Percentiles rank a stretch among this genome's conserved stretches.
Evolutionary conservation across 768 basidiomycete species (phyloP).

Genomic region (Hemileccinum impolitum): DNA sequence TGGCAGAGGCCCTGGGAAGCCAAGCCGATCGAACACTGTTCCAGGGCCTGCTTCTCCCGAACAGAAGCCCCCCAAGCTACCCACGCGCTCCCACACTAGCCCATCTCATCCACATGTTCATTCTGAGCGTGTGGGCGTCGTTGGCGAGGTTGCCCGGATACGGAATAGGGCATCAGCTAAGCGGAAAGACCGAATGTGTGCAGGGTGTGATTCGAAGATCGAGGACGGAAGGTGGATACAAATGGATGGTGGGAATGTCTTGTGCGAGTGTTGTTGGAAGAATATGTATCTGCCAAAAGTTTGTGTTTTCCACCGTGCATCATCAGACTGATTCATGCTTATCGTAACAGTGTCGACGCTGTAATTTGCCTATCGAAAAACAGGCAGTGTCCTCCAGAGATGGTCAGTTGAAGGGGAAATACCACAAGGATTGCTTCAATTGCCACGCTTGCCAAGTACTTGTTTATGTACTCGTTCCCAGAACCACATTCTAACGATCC

Average conservation of each 20-base stretch:
- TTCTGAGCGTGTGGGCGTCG: slow-evolving; percentile 21
- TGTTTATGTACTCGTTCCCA: slow-evolving; percentile 16
- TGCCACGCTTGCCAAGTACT: slow-evolving; percentile 76
- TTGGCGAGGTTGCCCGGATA: slow-evolving; percentile 28
- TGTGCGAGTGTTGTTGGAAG: slow-evolving; percentile 95
- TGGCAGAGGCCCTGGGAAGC: slow-evolving; percentile 25
- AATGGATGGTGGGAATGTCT: slow-evolving; percentile 68
- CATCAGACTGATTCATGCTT: slow-evolving; percentile 1
- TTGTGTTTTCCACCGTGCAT: slow-evolving; percentile 16
- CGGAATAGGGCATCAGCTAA: slow-evolving; percentile 32
- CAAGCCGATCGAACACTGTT: slow-evolving; percentile 51
- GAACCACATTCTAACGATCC: slow-evolving; percentile 2
- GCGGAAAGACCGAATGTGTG: slow-evolving; percentile 47
- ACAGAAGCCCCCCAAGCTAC: slow-evolving; percentile 48
- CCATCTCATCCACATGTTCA: slow-evolving; percentile 38
- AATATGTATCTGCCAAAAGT: slow-evolving; percentile 94
- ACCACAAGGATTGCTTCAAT: slow-evolving; percentile 88
- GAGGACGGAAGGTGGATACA: slow-evolving; percentile 82
- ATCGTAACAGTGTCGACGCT: slow-evolving; percentile 72
- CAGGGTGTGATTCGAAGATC: slow-evolving; percentile 65
- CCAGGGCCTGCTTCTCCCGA: slow-evolving; percentile 45
- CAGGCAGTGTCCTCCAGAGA: slow-evolving; percentile 89
- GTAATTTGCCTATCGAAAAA: slow-evolving; percentile 82
- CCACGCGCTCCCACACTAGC: slow-evolving; percentile 52
- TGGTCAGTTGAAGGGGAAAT: slow-evolving; percentile 94